These are phyloP conservation scores for Fusarium lyarnte DNA, from an alignment of 2,329 filamentous ascomycete genomes.

Conservation along the genomic window DNA sequence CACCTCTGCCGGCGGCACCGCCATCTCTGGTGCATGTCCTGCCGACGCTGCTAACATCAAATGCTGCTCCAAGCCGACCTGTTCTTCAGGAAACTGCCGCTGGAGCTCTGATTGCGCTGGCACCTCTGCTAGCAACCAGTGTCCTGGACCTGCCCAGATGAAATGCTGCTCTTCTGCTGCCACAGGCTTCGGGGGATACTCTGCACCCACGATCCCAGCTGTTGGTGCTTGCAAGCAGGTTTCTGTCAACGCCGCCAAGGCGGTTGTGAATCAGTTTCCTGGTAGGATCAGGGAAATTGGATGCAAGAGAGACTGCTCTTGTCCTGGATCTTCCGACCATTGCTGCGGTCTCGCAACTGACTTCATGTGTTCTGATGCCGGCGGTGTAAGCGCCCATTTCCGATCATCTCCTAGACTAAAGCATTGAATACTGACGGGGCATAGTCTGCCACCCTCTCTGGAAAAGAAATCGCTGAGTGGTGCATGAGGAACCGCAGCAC, in stretches of 20 bases:
- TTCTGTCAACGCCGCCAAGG: conserved; percentile 48
- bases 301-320: conserved; percentile 48
- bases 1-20: conserved; percentile 49
- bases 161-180: conserved; percentile 50
- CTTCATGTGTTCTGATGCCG: conserved; percentile 51
- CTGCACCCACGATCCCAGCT: conserved; percentile 47
- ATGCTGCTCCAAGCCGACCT: conserved; percentile 55
- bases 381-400: conserved; percentile 47
- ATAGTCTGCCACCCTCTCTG: conserved; percentile 50
- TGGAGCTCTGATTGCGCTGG: conserved; percentile 52
- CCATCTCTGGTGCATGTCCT: conserved; percentile 51
- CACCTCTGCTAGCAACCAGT: conserved; percentile 43
- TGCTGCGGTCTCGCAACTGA: conserved; percentile 52
- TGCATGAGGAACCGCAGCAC: conserved; percentile 55
- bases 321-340: conserved; percentile 48
- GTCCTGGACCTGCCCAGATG: conserved; percentile 52
- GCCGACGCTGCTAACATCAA: conserved; percentile 50
- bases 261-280: conserved; percentile 50
- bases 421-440: background rate
- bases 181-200: conserved; percentile 50
- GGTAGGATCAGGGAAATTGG: conserved; percentile 48
- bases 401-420: background rate
- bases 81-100: conserved; percentile 50
- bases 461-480: conserved; percentile 59
- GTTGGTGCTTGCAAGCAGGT: conserved; percentile 50